phyloP scores from a whole-genome alignment of 345 rosid genomes.

The Brassica rapa region DNA sequence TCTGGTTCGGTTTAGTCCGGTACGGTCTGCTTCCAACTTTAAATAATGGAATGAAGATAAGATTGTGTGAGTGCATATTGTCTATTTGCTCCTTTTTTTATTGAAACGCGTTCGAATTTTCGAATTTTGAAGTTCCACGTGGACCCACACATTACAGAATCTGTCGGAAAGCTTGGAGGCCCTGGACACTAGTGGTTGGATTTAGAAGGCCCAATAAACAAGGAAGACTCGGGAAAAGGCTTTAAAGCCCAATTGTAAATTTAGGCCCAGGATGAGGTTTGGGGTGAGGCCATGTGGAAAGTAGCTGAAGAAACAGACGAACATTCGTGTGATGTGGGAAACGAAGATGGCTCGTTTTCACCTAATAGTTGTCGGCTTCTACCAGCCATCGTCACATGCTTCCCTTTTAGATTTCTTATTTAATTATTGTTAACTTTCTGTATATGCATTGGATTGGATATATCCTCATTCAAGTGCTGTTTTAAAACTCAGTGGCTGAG shows the following conservation, averaged over 20 bases:
- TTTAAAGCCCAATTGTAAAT: constrained; percentile 13
- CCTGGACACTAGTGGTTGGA: not conserved
- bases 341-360: constrained; percentile 37
- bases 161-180: not conserved
- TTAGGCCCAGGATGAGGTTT: not conserved
- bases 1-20: constrained; percentile 9
- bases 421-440: not conserved
- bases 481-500: constrained; percentile 33
- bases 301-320: constrained; percentile 31
- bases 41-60: constrained; percentile 24
- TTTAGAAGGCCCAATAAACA: not conserved
- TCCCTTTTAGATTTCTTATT: constrained; percentile 21
- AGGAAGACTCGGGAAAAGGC: not conserved
- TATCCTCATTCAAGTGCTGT: not conserved
- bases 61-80: constrained; percentile 11
- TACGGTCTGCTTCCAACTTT: not conserved
- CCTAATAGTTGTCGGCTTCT: constrained; percentile 44
- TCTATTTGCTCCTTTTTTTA: not conserved
- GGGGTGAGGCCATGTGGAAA: constrained; percentile 19
- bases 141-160: constrained; percentile 1
- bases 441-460: constrained; percentile 2
- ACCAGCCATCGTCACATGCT: constrained; percentile 36
- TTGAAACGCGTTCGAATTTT: constrained; percentile 14
- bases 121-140: constrained; percentile 36
- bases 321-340: constrained; percentile 37